Conservation (phyloP, 441 rosid species). For the Adansonia gregorii region DNA sequence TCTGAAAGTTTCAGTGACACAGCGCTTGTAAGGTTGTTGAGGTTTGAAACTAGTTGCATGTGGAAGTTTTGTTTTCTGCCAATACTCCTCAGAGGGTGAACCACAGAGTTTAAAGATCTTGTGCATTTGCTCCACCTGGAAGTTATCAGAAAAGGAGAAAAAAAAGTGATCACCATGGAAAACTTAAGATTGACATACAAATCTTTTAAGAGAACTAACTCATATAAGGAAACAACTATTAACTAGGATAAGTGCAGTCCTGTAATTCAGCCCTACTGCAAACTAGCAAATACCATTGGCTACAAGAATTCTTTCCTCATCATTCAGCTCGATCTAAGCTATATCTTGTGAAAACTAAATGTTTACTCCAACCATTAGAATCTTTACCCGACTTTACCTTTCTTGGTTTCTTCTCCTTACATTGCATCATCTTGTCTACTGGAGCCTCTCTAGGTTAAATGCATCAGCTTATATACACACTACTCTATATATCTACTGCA, state of each 20-base stretch:
- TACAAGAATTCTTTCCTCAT: not conserved
- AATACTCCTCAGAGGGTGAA: slow-evolving; percentile 72
- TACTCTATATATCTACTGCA: not conserved
- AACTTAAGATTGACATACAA: not conserved
- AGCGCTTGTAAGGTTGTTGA: slow-evolving; percentile 70
- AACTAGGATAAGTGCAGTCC: not conserved
- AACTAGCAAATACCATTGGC: not conserved
- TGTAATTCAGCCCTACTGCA: not conserved
- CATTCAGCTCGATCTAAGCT: not conserved
- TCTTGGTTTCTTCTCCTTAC: not conserved
- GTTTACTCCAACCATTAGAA: not conserved
- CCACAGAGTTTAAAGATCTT: slow-evolving; percentile 95
- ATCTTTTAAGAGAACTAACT: not conserved
- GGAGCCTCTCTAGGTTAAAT: not conserved
- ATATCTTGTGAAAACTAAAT: not conserved
- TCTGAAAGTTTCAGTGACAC: slow-evolving; percentile 62
- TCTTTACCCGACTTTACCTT: not conserved
- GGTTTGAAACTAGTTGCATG: slow-evolving; percentile 84
- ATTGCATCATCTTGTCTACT: not conserved
- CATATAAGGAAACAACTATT: not conserved
- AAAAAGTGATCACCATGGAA: not conserved
- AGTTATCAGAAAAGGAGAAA: not conserved
- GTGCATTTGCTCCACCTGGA: slow-evolving; percentile 94
- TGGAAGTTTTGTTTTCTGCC: slow-evolving; percentile 66
- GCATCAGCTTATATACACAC: not conserved